A percentile compares a stretch with the other conserved stretches of the same genome.
Conservation (phyloP, 2,329 filamentous ascomycete species). For the Acrodontium crateriforme region DNA sequence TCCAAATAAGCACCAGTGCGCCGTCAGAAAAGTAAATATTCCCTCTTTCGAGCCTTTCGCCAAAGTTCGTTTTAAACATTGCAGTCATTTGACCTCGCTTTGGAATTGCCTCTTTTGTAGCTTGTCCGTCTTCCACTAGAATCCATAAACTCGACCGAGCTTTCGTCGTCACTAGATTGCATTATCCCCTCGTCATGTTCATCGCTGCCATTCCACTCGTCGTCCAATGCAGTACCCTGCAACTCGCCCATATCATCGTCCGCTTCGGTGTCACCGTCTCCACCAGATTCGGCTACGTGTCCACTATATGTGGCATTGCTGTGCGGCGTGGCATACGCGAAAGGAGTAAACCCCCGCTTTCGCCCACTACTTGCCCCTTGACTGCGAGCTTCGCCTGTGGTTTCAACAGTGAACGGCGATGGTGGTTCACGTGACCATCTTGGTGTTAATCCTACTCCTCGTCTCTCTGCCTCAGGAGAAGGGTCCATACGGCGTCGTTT, state of each 20-base stretch:
- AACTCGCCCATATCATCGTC: constrained; percentile 12
- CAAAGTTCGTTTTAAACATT: no score
- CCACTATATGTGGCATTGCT: constrained; percentile 30
- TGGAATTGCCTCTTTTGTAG: no score
- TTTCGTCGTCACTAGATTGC: background rate
- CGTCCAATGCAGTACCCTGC: constrained; percentile 11
- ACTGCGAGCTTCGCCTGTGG: constrained; percentile 8
- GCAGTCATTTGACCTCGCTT: no score
- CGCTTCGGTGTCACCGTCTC: constrained; percentile 20
- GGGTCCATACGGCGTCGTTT: constrained; percentile 41
- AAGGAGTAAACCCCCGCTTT: constrained; percentile 38
- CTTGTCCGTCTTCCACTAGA: no score
- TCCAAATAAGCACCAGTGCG: no score
- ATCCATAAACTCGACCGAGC: no score
- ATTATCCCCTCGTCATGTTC: constrained; percentile 13
- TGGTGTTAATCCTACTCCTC: constrained; percentile 26
- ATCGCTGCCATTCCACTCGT: constrained; percentile 24
- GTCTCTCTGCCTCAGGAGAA: constrained; percentile 35
- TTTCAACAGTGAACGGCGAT: constrained; percentile 27
- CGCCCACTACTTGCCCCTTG: constrained; percentile 28
- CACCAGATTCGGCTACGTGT: constrained; percentile 20
- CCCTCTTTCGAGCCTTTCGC: no score
- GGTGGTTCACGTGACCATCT: constrained; percentile 31
- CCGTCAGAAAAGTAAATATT: no score
- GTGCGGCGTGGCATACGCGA: constrained; percentile 63